Conservation (phyloP, 2,329 filamentous ascomycete genomes). For the Botryotinia calthae region DNA sequence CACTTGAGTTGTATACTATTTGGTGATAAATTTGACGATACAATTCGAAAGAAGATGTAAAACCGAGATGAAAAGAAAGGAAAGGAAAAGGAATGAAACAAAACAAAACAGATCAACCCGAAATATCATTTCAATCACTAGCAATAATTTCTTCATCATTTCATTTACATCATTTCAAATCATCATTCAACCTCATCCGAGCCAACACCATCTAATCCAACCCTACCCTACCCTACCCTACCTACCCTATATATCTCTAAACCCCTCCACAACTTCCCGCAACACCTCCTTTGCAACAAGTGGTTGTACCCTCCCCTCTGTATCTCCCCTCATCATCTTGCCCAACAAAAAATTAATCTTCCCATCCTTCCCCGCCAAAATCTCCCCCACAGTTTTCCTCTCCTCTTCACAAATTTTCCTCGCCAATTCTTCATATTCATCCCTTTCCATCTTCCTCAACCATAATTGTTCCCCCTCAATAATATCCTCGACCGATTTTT, state of each 20-base stretch:
- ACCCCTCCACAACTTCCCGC: neutral
- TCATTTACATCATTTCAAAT: too few species aligned
- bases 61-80: too few species aligned
- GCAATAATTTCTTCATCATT: too few species aligned
- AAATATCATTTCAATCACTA: too few species aligned
- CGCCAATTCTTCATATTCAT: conserved; percentile 56
- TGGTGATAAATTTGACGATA: too few species aligned
- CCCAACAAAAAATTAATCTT: conserved; percentile 68
- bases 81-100: too few species aligned
- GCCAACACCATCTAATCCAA: too few species aligned
- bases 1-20: too few species aligned
- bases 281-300: conserved; percentile 55
- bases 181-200: neutral
- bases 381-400: conserved; percentile 54
- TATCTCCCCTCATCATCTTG: conserved; percentile 62
- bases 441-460: conserved; percentile 52
- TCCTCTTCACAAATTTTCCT: conserved; percentile 51
- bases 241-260: neutral
- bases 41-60: too few species aligned
- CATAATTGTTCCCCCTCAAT: conserved; percentile 56
- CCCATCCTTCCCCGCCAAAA: conserved; percentile 59
- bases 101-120: too few species aligned
- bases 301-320: conserved; percentile 61
- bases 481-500: conserved; percentile 46
- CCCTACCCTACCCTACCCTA: neutral